Evolutionary conservation across 208 protist genomes (phyloP).

Genomic region (Leishmania guyanensis): DNA sequence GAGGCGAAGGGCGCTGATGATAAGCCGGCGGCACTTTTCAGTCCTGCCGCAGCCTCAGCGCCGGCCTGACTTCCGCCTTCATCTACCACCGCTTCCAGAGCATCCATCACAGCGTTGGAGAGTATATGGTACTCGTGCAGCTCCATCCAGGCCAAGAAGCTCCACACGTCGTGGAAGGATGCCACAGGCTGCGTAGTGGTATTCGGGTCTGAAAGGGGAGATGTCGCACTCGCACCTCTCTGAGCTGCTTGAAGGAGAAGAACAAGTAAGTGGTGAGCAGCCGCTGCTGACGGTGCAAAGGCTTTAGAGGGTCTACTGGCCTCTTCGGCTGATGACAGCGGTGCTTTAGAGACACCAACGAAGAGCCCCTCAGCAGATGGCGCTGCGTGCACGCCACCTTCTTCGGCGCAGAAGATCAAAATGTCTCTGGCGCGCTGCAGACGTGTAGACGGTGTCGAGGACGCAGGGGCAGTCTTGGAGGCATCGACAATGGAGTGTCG

Average conservation of each 20-base stretch:
- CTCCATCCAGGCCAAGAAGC: slow-evolving; percentile 76
- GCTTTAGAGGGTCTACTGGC: background rate
- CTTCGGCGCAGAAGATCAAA: slow-evolving; percentile 26
- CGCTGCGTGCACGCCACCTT: slow-evolving; percentile 8
- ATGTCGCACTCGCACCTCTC: background rate
- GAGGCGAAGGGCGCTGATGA: slow-evolving; percentile 5
- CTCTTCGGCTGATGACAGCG: background rate
- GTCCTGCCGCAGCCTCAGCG: background rate
- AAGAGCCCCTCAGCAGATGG: background rate
- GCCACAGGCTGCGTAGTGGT: background rate
- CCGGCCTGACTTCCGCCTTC: slow-evolving; percentile 9
- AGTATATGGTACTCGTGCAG: slow-evolving; percentile 48
- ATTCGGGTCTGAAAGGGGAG: background rate
- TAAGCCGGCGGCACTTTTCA: background rate
- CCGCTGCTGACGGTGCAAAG: slow-evolving; percentile 15
- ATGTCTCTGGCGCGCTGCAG: slow-evolving; percentile 30
- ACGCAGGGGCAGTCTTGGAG: background rate
- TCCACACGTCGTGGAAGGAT: slow-evolving; percentile 47
- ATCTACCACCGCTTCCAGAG: slow-evolving; percentile 38
- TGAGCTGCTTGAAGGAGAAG: slow-evolving; percentile 25
- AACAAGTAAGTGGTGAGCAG: slow-evolving; percentile 19
- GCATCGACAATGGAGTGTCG: background rate
- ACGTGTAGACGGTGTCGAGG: slow-evolving; percentile 19
- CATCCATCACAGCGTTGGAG: slow-evolving; percentile 46
- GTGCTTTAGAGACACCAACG: background rate